These are phyloP conservation scores for Colletotrichum gigasporum DNA, from an alignment of 2,329 filamentous ascomycete species.

Conservation along the genomic window DNA sequence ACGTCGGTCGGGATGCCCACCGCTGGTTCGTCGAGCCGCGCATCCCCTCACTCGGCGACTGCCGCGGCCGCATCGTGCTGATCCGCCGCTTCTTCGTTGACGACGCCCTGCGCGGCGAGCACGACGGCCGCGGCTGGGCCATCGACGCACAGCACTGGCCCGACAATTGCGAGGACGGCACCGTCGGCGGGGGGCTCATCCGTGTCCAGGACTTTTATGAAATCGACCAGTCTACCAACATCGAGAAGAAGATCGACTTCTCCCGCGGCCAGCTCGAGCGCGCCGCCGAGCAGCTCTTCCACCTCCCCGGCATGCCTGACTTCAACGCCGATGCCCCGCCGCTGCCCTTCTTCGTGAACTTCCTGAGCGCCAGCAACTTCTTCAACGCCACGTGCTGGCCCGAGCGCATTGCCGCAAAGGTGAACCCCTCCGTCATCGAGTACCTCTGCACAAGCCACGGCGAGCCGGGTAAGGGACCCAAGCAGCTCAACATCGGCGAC, in stretches of 20 bases:
- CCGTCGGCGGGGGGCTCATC: conserved; percentile 75
- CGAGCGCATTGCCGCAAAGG: conserved; percentile 85
- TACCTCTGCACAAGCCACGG: conserved; percentile 69
- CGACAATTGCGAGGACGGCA: conserved; percentile 85
- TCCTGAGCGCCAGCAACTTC: conserved; percentile 91
- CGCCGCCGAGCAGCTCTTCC: conserved; percentile 63
- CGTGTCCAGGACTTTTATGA: conserved; percentile 97
- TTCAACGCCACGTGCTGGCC: conserved; percentile 95
- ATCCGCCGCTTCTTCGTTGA: conserved; percentile 81
- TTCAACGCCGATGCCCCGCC: conserved; percentile 42
- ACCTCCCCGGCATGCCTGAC: conserved; percentile 46
- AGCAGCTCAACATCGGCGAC: conserved; percentile 67
- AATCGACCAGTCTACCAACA: conserved; percentile 77
- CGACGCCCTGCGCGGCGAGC: conserved; percentile 58
- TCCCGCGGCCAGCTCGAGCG: conserved; percentile 81
- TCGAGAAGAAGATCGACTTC: conserved; percentile 82
- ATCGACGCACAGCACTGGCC: conserved; percentile 78
- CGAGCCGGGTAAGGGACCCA: conserved; percentile 58
- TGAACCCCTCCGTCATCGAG: conserved; percentile 80
- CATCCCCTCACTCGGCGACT: conserved; percentile 82
- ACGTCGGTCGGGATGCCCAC: conserved; percentile 61
- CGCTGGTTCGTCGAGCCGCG: conserved; percentile 83
- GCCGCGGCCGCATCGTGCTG: conserved; percentile 83
- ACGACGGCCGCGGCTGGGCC: conserved; percentile 62
- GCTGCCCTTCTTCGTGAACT: conserved; percentile 85